phyloP scores from a whole-genome alignment of 345 rosid species.

The Corchorus olitorius region DNA sequence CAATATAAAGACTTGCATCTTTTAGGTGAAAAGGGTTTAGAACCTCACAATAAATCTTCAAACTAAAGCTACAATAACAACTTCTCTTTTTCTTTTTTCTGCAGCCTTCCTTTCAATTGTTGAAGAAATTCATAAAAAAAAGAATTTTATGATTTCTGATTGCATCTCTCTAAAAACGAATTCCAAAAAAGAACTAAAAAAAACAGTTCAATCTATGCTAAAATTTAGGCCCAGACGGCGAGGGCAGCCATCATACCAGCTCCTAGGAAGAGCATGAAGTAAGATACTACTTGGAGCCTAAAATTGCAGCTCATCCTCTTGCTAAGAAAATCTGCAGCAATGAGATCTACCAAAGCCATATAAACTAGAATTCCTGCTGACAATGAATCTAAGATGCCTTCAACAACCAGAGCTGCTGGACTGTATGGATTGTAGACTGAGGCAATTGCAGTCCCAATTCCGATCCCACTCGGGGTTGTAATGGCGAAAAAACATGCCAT shows the following conservation, averaged over 20 bases:
- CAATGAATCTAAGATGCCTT: constrained; percentile 79
- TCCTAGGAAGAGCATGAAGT: constrained; percentile 80
- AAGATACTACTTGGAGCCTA: constrained; percentile 68
- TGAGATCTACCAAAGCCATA: constrained; percentile 92
- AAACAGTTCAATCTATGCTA: neutral
- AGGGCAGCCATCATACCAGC: constrained; percentile 87
- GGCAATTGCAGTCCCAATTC: constrained; percentile 64
- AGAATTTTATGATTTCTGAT: neutral
- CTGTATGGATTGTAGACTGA: constrained; percentile 66
- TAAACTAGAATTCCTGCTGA: constrained; percentile 90
- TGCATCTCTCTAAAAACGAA: neutral
- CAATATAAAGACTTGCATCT: neutral
- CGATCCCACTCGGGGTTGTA: constrained; percentile 74
- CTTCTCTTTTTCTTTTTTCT: neutral
- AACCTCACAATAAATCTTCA: neutral
- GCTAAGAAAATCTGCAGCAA: constrained; percentile 90
- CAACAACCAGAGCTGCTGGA: constrained; percentile 56
- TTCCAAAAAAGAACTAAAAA: neutral
- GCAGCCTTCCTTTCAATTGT: neutral
- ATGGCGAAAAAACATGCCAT: constrained; percentile 83
- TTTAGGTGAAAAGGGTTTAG: neutral
- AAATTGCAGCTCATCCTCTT: constrained; percentile 91
- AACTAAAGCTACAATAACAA: neutral
- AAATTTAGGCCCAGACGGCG: constrained; percentile 71
- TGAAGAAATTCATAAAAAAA: neutral